These are phyloP conservation scores for Eucalyptus grandis DNA, from an alignment of 345 rosid species.

Conservation along the genomic window DNA sequence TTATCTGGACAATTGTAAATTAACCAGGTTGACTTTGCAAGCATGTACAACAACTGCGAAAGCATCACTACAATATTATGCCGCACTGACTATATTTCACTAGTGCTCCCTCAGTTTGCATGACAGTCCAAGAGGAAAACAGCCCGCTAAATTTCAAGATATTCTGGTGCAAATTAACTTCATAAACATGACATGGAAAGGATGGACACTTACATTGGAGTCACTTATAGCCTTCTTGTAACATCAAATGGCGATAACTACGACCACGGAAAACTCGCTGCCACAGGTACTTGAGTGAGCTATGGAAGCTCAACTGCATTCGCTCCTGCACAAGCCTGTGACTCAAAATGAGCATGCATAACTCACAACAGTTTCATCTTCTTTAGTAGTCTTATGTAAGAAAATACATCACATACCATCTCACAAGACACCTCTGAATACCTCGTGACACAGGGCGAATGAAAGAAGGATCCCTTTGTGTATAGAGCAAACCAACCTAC, in stretches of 20 bases:
- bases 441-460: conserved; percentile 81
- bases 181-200: not conserved
- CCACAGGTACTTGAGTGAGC: conserved; percentile 43
- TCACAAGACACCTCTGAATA: conserved; percentile 75
- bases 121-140: not conserved
- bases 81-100: not conserved
- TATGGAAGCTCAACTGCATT: conserved; percentile 45
- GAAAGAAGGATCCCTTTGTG: conserved; percentile 84
- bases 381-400: not conserved
- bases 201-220: not conserved
- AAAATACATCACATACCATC: conserved; percentile 47
- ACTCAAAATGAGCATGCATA: not conserved
- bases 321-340: conserved; percentile 75
- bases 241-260: conserved; percentile 88
- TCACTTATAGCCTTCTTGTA: conserved; percentile 37
- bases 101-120: not conserved
- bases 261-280: conserved; percentile 73
- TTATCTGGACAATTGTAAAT: not conserved
- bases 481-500: conserved; percentile 83
- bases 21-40: not conserved
- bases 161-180: not conserved
- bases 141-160: not conserved
- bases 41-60: not conserved
- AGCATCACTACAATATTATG: not conserved
- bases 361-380: not conserved